Base-by-base conservation (phyloP, 2,329 filamentous ascomycete genomes). In the Grosmannia huntii region DNA sequence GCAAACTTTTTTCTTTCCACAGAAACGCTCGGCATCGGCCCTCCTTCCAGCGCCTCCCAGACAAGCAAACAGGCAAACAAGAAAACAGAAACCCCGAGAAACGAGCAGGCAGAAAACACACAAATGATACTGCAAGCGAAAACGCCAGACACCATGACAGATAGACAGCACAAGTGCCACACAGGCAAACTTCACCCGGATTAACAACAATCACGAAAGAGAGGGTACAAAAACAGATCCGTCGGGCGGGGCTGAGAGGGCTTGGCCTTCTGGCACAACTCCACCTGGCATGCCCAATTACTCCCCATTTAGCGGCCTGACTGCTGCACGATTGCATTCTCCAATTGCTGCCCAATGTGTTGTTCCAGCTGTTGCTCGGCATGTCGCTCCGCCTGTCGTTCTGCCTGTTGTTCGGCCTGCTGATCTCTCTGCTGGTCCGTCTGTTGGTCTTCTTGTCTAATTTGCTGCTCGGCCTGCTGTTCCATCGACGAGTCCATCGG, bases 361-460 rank as follows among this genome's bases (percentile, higher is more conserved):
- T 60, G 60, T 23, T 60, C 54, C 23, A 62, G 55, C 57, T 59
- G 59, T 44, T 60, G 60, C 49, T 62, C 57, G 4, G 31, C 25
- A 28, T 54, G 49, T 16, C 58, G 57, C 25, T 59, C 57, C 10
- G 56, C 50, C 52, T 57, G 55, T 21, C 53, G 60, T n/a, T 60
- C 56, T 1, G 28, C 27, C 21, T 48, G 27, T 16, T 9, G 21
- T n/a, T 44, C 53, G 3, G 36, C 36, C 5, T 23, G 36, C 31
- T 51, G 28, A 2, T 25, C 16, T 14, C 23, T 12, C 21, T 55
- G 53, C 19, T 48, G 53, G 19, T 44, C 16, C 9, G 41, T 16
- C 31, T 56, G 54, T 3, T 25, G 54, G 11, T 33, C 25, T 28
- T 54, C 36, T 14, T 54, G 33, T 36, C 27, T 23, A 25, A 25